These are phyloP conservation scores for Fusarium algeriense DNA, from an alignment of 2,329 filamentous ascomycete genomes.

Conservation along the genomic window DNA sequence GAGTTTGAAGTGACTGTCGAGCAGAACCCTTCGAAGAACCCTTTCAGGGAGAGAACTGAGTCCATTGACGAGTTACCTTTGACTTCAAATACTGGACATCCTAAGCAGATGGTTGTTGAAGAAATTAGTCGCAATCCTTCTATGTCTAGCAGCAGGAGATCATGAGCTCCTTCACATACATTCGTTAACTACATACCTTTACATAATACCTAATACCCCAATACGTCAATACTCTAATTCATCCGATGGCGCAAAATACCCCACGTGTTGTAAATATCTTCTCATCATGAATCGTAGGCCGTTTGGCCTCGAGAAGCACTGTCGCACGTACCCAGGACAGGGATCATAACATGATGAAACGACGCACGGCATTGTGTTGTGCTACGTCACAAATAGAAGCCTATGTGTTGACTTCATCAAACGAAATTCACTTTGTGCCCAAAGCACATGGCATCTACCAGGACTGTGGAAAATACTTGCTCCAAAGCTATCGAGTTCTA, in stretches of 20 bases:
- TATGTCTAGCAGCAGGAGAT: constrained; percentile 24
- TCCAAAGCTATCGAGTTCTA: too few relatives aligned
- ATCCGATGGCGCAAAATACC: background rate
- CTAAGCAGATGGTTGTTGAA: constrained; percentile 24
- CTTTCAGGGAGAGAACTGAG: background rate
- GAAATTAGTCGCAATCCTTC: constrained; percentile 22
- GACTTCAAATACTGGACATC: constrained; percentile 40
- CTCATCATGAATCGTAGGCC: background rate
- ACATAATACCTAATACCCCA: background rate
- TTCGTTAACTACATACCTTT: background rate
- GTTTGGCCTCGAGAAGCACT: background rate
- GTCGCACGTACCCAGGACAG: background rate
- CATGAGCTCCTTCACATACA: background rate
- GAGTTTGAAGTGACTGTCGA: constrained; percentile 44
- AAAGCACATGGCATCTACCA: too few relatives aligned
- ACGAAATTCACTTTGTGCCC: too few relatives aligned
- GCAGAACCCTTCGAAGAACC: constrained; percentile 7
- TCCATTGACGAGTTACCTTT: constrained; percentile 36
- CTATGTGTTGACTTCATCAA: too few relatives aligned
- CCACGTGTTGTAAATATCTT: background rate
- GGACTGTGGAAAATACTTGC: too few relatives aligned
- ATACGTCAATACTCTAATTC: too few relatives aligned
- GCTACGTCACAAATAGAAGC: background rate
- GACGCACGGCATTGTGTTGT: background rate
- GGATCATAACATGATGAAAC: background rate